Conservation (phyloP, 2,329 filamentous ascomycete species). For the Pseudogymnoascus sp. region DNA sequence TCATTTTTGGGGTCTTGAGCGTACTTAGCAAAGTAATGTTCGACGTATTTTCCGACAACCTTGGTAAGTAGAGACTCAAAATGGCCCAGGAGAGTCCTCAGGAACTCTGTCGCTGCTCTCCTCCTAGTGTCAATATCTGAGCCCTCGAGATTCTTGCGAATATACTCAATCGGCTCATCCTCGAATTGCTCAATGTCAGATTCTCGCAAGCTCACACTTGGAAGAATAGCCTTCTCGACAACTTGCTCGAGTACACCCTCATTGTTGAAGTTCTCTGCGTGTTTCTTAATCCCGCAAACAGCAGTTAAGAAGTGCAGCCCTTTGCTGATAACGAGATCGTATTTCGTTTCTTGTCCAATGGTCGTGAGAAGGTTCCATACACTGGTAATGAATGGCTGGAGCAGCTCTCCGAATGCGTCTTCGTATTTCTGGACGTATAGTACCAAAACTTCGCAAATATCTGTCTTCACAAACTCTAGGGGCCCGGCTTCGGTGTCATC, state of each 20-base stretch:
- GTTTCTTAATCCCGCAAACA: conserved; percentile 67
- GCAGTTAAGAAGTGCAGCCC: conserved; percentile 91
- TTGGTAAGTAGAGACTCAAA: conserved; percentile 79
- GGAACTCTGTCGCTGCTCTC: conserved; percentile 88
- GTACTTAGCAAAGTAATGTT: conserved; percentile 71
- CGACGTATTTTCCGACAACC: conserved; percentile 81
- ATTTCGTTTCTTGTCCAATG: conserved; percentile 80
- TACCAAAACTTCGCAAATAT: conserved; percentile 84
- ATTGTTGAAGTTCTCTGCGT: conserved; percentile 80
- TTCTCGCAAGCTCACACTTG: conserved; percentile 84
- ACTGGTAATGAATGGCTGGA: conserved; percentile 77
- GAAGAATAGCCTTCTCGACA: conserved; percentile 90
- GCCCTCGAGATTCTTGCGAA: conserved; percentile 86
- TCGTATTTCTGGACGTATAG: conserved; percentile 93
- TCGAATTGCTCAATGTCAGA: conserved; percentile 95
- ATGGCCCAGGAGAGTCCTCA: conserved; percentile 79
- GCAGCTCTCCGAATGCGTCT: conserved; percentile 77
- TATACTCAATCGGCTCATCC: conserved; percentile 98
- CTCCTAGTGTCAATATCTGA: conserved; percentile 92
- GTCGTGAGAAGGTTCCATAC: conserved; percentile 88
- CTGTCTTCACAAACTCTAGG: conserved; percentile 80
- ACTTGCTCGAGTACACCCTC: conserved; percentile 74
- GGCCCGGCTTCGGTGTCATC: conserved; percentile 85
- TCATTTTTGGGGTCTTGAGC: conserved; percentile 59
- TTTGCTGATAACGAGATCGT: conserved; percentile 89